Percentiles rank a stretch among this genome's conserved stretches.
These are phyloP conservation scores for Phaffomyces antillensis DNA, from an alignment of 805 yeast species.

Conservation along the genomic window DNA sequence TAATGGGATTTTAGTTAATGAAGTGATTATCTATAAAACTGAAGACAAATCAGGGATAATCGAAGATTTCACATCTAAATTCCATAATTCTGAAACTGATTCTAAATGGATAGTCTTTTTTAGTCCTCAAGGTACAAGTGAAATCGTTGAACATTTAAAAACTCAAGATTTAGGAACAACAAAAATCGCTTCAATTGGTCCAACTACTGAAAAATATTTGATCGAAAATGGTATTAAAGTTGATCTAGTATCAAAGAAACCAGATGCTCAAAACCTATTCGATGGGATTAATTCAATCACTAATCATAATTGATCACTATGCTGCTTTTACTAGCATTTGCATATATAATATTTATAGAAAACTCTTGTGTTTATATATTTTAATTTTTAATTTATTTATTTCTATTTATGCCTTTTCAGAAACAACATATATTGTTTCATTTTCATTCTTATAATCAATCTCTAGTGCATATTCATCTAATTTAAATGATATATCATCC, in stretches of 20 bases:
- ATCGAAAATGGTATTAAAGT: constrained; percentile 45
- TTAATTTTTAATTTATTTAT: neutral
- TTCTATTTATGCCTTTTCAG: constrained; percentile 31
- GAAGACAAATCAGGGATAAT: constrained; percentile 40
- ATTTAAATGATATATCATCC: constrained; percentile 21
- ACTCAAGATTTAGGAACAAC: constrained; percentile 5
- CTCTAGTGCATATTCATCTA: constrained; percentile 40
- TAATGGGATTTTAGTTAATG: constrained; percentile 41
- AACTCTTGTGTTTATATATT: neutral
- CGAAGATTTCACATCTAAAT: constrained; percentile 25
- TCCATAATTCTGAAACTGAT: constrained; percentile 6
- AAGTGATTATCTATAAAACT: constrained; percentile 66
- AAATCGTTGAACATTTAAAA: constrained; percentile 43
- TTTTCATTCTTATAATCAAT: constrained; percentile 60
- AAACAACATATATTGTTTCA: constrained; percentile 64
- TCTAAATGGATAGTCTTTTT: constrained; percentile 74
- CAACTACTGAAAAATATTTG: constrained; percentile 73
- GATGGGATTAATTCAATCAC: constrained; percentile 21
- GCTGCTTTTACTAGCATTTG: too few relatives aligned
- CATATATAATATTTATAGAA: too few relatives aligned
- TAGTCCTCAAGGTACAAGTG: constrained; percentile 82
- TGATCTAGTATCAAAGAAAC: constrained; percentile 59
- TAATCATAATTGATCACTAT: neutral
- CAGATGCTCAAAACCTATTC: constrained; percentile 57
- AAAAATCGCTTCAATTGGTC: constrained; percentile 81